phyloP scores from a whole-genome alignment of 495 filamentous ascomycete genomes.

The Alectoria sarmentosa region DNA sequence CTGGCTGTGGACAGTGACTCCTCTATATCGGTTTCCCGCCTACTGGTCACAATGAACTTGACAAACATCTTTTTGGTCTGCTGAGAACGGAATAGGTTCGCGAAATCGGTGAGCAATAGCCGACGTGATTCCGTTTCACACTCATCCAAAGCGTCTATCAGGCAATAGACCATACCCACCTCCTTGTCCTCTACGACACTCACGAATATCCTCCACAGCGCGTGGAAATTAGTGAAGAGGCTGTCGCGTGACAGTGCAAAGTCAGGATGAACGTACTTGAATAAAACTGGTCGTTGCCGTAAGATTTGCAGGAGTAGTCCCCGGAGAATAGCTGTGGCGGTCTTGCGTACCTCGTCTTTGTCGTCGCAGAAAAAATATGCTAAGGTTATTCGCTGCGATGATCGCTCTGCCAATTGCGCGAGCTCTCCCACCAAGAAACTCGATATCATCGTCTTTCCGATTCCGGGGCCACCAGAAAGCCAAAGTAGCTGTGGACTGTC shows the following conservation, averaged over 20 bases:
- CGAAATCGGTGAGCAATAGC: constrained; percentile 23
- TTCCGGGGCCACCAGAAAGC: constrained; percentile 42
- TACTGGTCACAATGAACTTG: constrained; percentile 35
- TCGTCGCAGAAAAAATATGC: constrained; percentile 42
- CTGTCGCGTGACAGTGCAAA: constrained; percentile 30
- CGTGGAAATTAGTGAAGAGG: constrained; percentile 31
- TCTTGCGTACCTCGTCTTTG: constrained; percentile 38
- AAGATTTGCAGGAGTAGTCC: constrained; percentile 35
- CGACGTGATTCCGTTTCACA: constrained; percentile 36
- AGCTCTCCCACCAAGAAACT: constrained; percentile 40
- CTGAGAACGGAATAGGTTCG: constrained; percentile 5
- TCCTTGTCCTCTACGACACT: constrained; percentile 28
- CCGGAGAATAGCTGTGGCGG: constrained; percentile 35
- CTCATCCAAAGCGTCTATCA: constrained; percentile 44
- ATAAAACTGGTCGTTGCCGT: constrained; percentile 24
- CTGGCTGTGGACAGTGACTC: constrained; percentile 24
- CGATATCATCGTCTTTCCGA: constrained; percentile 45
- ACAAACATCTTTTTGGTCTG: constrained; percentile 20
- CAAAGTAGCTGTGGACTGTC: constrained; percentile 33
- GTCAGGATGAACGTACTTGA: constrained; percentile 21
- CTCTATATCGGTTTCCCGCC: constrained; percentile 31
- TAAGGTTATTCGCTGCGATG: constrained; percentile 24
- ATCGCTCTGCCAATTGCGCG: constrained; percentile 23
- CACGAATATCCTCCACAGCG: constrained; percentile 34
- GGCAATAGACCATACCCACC: constrained; percentile 30